Evolutionary conservation across 1,284 basidiomycete genomes (phyloP).

Genomic region (Ceratobasidium sp.): DNA sequence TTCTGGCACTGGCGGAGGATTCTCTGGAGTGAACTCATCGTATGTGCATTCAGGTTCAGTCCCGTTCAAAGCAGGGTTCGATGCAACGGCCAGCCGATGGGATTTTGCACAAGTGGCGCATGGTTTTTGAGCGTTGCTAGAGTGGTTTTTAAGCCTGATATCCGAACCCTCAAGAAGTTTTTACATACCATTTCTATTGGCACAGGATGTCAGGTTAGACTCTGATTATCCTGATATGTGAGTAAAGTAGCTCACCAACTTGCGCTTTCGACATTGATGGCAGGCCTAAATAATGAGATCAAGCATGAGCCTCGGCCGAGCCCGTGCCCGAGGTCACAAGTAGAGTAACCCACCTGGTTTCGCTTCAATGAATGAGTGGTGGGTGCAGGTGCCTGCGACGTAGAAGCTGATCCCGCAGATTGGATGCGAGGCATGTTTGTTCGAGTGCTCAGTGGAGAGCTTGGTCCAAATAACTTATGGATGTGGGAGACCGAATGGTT

Average conservation of each 20-base stretch:
- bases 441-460: neutral
- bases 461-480: neutral
- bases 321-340: conserved; percentile 38
- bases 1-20: conserved; percentile 26
- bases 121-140: conserved; percentile 32
- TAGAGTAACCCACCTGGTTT: conserved; percentile 18
- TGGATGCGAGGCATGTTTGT: conserved; percentile 27
- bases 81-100: conserved; percentile 25
- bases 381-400: neutral
- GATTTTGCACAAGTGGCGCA: conserved; percentile 33
- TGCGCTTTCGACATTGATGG: conserved; percentile 39
- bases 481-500: neutral
- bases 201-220: neutral
- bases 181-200: conserved; percentile 25
- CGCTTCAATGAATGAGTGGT: conserved; percentile 11
- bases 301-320: conserved; percentile 20
- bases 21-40: conserved; percentile 28
- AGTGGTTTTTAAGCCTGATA: neutral
- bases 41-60: conserved; percentile 31
- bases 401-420: conserved; percentile 22
- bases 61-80: conserved; percentile 19
- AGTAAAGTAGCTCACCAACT: conserved; percentile 13
- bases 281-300: conserved; percentile 17
- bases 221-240: neutral
- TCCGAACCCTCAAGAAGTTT: neutral